phyloP scores from a whole-genome alignment of 2,329 filamentous ascomycete species.

The Periconia digitata region DNA sequence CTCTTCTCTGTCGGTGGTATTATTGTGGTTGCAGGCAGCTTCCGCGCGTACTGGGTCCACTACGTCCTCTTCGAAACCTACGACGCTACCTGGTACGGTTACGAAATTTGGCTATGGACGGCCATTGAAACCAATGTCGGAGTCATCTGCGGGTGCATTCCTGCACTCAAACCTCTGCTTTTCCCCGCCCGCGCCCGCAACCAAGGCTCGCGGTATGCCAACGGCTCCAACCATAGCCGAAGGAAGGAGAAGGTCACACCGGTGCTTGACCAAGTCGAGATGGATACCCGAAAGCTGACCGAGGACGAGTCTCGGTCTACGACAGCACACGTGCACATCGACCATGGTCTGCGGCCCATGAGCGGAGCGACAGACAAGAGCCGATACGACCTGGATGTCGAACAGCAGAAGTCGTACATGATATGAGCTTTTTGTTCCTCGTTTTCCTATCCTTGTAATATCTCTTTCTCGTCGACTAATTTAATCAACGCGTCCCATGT shows the following conservation, averaged over 20 bases:
- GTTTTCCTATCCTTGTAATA: slow-evolving; percentile 14
- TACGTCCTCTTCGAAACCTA: slow-evolving; percentile 48
- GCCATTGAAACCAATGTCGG: slow-evolving; percentile 48
- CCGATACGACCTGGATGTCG: slow-evolving; percentile 35
- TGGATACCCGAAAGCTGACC: slow-evolving; percentile 36
- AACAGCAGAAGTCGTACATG: slow-evolving; percentile 41
- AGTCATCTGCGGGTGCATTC: slow-evolving; percentile 49
- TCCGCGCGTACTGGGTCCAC: slow-evolving; percentile 52
- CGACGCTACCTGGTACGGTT: slow-evolving; percentile 51
- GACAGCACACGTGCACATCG: slow-evolving; percentile 20
- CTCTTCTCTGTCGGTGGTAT: slow-evolving; percentile 49
- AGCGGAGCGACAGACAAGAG: slow-evolving; percentile 38
- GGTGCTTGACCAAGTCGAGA: slow-evolving; percentile 35
- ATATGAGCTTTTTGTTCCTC: slow-evolving; percentile 22
- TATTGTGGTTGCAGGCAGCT: slow-evolving; percentile 49
- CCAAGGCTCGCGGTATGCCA: slow-evolving; percentile 32
- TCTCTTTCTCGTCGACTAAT: slow-evolving; percentile 15
- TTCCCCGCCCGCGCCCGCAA: slow-evolving; percentile 35
- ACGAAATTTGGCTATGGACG: slow-evolving; percentile 48
- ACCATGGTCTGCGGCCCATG: slow-evolving; percentile 32
- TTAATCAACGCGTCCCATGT: slow-evolving; percentile 13
- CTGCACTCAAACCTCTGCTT: slow-evolving; percentile 46
- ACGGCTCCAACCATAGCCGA: slow-evolving; percentile 34
- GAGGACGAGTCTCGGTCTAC: slow-evolving; percentile 24
- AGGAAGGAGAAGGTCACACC: slow-evolving; percentile 35